Evolutionary conservation across 176 grass and related monocot species (phyloP).

Genomic region (Poa pratensis): DNA sequence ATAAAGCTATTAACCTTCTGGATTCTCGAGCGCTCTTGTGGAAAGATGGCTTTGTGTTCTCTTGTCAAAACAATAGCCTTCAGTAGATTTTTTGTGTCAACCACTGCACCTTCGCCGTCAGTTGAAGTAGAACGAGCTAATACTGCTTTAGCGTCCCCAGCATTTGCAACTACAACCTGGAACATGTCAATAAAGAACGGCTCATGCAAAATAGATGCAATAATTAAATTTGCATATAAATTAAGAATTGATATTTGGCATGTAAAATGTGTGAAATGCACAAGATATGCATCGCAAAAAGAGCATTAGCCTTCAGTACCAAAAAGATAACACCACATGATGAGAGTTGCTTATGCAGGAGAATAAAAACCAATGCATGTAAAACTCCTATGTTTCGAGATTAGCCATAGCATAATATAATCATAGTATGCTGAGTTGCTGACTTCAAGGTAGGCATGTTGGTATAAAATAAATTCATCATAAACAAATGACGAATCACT

Average conservation of each 20-base stretch:
- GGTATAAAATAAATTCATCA: background rate
- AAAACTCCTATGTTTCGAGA: conserved; percentile 1
- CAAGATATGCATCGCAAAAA: background rate
- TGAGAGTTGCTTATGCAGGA: background rate
- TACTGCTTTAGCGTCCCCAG: conserved; percentile 94
- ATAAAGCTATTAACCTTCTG: conserved; percentile 70
- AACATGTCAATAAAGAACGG: conserved; percentile 27
- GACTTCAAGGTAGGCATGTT: conserved; percentile 7
- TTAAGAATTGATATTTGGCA: background rate
- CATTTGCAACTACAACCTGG: conserved; percentile 87
- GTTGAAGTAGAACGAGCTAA: conserved; percentile 64
- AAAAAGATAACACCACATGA: background rate
- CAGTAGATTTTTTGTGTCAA: conserved; percentile 38
- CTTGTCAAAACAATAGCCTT: conserved; percentile 97
- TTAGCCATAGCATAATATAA: background rate
- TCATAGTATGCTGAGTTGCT: background rate
- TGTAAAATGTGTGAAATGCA: conserved; percentile 12
- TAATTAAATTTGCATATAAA: background rate
- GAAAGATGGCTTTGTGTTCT: conserved; percentile 99
- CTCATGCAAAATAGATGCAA: conserved; percentile 6
- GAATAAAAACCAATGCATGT: conserved; percentile 9
- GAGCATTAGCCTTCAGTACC: background rate
- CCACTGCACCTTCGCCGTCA: conserved; percentile 34
- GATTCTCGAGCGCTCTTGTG: conserved; percentile 78
- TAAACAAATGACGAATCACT: background rate